A percentile compares a stretch with the other conserved stretches of the same genome.
Evolutionary conservation across 2,329 filamentous ascomycete genomes (phyloP).

Genomic region (Aureobasidium sp.): DNA sequence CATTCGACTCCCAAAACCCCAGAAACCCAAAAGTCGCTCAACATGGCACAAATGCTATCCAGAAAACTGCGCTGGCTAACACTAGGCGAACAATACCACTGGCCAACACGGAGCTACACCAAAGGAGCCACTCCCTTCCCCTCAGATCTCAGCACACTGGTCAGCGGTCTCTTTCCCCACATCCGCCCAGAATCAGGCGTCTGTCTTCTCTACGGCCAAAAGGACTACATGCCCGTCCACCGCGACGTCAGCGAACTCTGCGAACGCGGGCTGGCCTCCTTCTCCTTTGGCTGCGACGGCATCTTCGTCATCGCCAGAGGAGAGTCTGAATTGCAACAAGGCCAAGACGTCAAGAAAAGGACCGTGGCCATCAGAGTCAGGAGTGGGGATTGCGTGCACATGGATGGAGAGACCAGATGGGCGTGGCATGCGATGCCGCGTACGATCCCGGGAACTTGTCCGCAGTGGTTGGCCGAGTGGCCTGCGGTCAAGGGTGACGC

Average conservation of each 20-base stretch:
- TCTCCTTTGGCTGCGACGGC: constrained; percentile 20
- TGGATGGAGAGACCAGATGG: constrained; percentile 19
- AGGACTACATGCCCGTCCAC: constrained; percentile 21
- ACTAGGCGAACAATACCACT: constrained; percentile 20
- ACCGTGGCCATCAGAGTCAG: constrained; percentile 18
- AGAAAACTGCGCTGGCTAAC: constrained; percentile 20
- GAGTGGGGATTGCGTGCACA: constrained; percentile 18
- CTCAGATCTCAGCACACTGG: constrained; percentile 14
- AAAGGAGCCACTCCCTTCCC: constrained; percentile 17
- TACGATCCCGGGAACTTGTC: constrained; percentile 18
- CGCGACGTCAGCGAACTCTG: constrained; percentile 20
- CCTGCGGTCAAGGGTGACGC: constrained; percentile 28
- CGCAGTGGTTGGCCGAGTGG: constrained; percentile 17
- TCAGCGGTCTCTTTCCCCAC: constrained; percentile 18
- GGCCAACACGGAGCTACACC: constrained; percentile 20
- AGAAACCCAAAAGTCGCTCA: constrained; percentile 13
- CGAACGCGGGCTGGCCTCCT: constrained; percentile 16
- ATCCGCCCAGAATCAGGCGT: constrained; percentile 18
- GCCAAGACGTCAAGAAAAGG: constrained; percentile 24
- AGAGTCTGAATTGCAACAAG: constrained; percentile 1
- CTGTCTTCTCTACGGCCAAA: constrained; percentile 18
- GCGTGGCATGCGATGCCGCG: constrained; percentile 21
- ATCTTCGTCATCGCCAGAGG: constrained; percentile 19
- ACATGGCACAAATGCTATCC: constrained; percentile 17
- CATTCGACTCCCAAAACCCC: constrained; percentile 4